These are phyloP conservation scores for Flueggea neowawraea DNA, from an alignment of 441 rosid genomes.

Conservation along the genomic window DNA sequence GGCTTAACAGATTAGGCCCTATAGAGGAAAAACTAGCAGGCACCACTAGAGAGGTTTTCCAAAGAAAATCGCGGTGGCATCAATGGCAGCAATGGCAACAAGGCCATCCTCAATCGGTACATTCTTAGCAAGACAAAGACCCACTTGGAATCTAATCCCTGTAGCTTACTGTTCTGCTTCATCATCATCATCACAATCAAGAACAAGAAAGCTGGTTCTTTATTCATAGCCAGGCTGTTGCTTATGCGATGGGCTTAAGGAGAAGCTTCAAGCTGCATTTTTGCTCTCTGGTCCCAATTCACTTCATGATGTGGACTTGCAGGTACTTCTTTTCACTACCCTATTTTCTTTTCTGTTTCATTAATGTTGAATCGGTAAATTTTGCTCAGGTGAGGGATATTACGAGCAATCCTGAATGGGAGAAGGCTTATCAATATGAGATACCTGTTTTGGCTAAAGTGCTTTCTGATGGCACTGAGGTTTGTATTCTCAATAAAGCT, in stretches of 20 bases:
- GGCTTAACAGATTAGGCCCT: no score
- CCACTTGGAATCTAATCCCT: conserved; percentile 16
- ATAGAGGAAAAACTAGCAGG: no score
- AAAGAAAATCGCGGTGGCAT: conserved; percentile 26
- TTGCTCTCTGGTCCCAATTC: conserved; percentile 55
- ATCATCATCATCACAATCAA: conserved; percentile 14
- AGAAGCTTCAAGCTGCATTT: conserved; percentile 81
- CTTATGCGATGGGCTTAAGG: conserved; percentile 95
- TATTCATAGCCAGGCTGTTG: conserved; percentile 92
- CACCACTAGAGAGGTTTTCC: no score
- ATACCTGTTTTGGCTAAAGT: conserved; percentile 78
- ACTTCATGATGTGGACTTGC: conserved; percentile 63
- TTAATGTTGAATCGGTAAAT: no score
- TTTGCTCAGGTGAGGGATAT: conserved; percentile 61
- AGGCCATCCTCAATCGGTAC: conserved; percentile 20
- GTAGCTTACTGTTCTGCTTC: conserved; percentile 22
- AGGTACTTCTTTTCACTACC: conserved; percentile 26
- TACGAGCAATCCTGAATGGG: conserved; percentile 78
- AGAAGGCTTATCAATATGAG: conserved; percentile 77
- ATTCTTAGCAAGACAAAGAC: conserved; percentile 26
- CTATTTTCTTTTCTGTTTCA: background rate
- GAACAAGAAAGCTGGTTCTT: conserved; percentile 51
- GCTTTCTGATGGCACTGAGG: conserved; percentile 71
- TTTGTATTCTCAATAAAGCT: conserved; percentile 13
- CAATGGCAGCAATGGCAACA: conserved; percentile 19